Base-by-base conservation (phyloP, 2,329 filamentous ascomycete genomes). In the Arthrobotrys musiformis region DNA sequence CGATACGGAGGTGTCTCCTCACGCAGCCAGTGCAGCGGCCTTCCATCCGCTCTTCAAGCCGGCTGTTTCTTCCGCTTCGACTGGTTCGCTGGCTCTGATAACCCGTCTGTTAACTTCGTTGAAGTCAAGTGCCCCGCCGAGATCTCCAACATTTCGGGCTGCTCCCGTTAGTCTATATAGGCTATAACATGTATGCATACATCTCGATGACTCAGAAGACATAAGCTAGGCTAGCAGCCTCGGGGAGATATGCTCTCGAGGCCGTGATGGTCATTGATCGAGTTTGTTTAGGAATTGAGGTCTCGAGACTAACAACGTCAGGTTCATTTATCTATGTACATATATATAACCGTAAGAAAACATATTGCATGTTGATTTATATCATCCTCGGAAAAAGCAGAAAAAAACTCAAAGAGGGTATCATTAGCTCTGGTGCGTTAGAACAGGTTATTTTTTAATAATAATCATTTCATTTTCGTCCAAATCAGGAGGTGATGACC, bases 1-100 rank as follows among this genome's bases (percentile, higher is more conserved):
- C 85, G 85, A 72, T 90, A 90, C 82, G 89, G 89, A 54, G 89
- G 89, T 58, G 84, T 90, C 78, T 83, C 83, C 19, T 85, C 85
- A 61, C 84, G 86, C 67, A 82, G 83, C 61, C 85, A 87, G 33
- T 90, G 89, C 83, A 83, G 85, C 75, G 81, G 82, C 62, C 87
- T 89, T 83, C 89, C 89, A 0, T 83, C 81, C 40, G 83, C 85
- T 40, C 84, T 90, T 62, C 86, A 88, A 84, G 84, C 83, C 8
- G 89, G 89, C 7, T 90, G 89, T 83, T 84, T 86, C 81, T 90
- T 88, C 87, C 87, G 88, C 76, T 90, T 90, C 81, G 87, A 90
- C 84, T 90, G 88, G 88, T 89, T 90, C 83, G 81, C 84, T 79
- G 86, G 86, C 78, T 85, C 88, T 58, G 87, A 89, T 81, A 90